Evolutionary conservation across 768 basidiomycete genomes (phyloP).

Genomic region (Butyriboletus loyo): DNA sequence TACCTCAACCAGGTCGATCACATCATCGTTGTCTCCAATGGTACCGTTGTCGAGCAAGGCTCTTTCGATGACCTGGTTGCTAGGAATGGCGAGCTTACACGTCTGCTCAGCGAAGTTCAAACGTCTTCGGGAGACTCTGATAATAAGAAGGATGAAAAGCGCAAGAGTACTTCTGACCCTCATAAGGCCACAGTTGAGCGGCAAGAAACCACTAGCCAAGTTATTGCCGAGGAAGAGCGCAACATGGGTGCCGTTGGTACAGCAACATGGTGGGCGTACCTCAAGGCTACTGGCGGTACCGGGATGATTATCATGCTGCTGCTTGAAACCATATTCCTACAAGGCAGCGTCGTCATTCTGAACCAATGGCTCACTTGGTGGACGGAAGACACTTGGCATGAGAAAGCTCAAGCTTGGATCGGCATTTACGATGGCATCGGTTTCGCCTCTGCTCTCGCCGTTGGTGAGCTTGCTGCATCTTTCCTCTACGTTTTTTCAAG

Average conservation of each 20-base stretch:
- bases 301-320: slow-evolving; percentile 19
- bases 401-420: slow-evolving; percentile 26
- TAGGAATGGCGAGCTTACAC: slow-evolving; percentile 25
- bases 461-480: slow-evolving; percentile 12
- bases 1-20: slow-evolving; percentile 39
- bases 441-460: slow-evolving; percentile 11
- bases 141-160: slow-evolving; percentile 16
- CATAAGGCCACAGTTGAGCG: slow-evolving; percentile 11
- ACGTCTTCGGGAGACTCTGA: slow-evolving; percentile 6
- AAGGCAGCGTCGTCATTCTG: slow-evolving; percentile 23
- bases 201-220: slow-evolving; percentile 7
- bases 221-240: slow-evolving; percentile 28
- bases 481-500: not conserved
- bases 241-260: slow-evolving; percentile 21
- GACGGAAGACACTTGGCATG: slow-evolving; percentile 24
- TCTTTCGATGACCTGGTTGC: slow-evolving; percentile 38
- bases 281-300: slow-evolving; percentile 28
- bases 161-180: slow-evolving; percentile 14
- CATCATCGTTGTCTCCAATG: slow-evolving; percentile 46
- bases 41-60: slow-evolving; percentile 44
- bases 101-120: slow-evolving; percentile 23
- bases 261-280: slow-evolving; percentile 31
- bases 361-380: slow-evolving; percentile 33
- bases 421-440: slow-evolving; percentile 30
- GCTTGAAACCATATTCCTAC: slow-evolving; percentile 20